Evolutionary conservation across 768 basidiomycete species (phyloP), one percentile per base, ranked within the genome.

Genomic region (Pleurotus cornucopiae): DNA sequence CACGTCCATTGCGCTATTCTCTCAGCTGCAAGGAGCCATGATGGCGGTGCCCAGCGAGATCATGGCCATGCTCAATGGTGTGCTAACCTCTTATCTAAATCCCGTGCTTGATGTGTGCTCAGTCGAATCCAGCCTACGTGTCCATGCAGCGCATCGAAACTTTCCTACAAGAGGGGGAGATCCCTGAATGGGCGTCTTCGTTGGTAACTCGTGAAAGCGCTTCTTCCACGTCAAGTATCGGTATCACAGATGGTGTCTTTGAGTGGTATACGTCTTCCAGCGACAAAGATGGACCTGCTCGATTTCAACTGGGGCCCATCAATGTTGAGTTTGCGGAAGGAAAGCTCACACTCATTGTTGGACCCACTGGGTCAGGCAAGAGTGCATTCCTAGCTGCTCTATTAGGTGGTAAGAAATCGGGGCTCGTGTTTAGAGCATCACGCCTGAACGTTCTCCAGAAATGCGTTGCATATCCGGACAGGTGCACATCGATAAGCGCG

Each of bases 71-170:
- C 66, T 88, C 6, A 74, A 85, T 44, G 85, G 85, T 85, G 56
- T 59, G 54, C 7, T 14, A 43, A 18, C 25, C 45, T 51, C 21
- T 20, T 6, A 55, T 58, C 14, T 34, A 11, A 21, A 5, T 25
- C 23, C 23, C 5, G 1, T 7, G 37, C 25, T 25, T 18, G 11
- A 34, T 14, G 37, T 34, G 57, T n/a, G 23, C 48, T 64, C 44
- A 62, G 37, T 43, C 57, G 56, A 49, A 41, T 52, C 54, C 47
- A 83, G 84, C 88, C 5, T 85, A 86, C 63, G 85, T 94, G 18
- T 88, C 89, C 3, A 85, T 93, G 82, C 81, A 87, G 63, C 83
- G 91, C 51, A 91, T 94, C 58, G 84, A 91, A 63, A 75, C 69
- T 3, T 91, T 88, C 68, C 73, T 91, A 1, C 71, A 72, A 4